Percentiles rank a stretch among this genome's conserved stretches.
Conservation (phyloP, 306 rosid genomes). For the Herpetospermum pedunculosum region DNA sequence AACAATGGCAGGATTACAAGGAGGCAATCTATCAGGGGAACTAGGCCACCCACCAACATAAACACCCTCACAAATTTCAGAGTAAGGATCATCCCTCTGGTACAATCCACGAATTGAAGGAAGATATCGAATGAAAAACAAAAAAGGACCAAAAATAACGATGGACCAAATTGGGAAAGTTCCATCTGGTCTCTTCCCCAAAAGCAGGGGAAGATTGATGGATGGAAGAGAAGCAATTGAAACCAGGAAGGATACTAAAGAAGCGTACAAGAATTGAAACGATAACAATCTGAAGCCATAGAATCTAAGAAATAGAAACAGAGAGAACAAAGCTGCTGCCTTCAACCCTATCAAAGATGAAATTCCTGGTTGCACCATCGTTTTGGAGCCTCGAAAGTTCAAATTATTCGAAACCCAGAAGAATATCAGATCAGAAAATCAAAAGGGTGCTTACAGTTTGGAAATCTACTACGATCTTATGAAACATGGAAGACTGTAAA, state of each 20-base stretch:
- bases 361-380: conserved; percentile 68
- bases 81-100: conserved; percentile 54
- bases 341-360: conserved; percentile 53
- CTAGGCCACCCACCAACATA: conserved; percentile 91
- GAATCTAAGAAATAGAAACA: conserved; percentile 34
- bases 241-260: conserved; percentile 37
- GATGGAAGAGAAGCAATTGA: conserved; percentile 68
- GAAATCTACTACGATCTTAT: neutral
- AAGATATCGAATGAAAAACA: conserved; percentile 56
- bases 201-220: conserved; percentile 58
- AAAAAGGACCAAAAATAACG: conserved; percentile 61
- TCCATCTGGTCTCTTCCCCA: conserved; percentile 67
- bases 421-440: neutral
- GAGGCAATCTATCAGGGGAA: conserved; percentile 58
- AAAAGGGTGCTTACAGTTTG: neutral
- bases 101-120: conserved; percentile 42
- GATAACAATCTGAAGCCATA: conserved; percentile 35
- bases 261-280: conserved; percentile 53
- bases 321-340: conserved; percentile 25
- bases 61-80: conserved; percentile 44
- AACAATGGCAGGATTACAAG: conserved; percentile 62
- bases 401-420: neutral
- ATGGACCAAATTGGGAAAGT: conserved; percentile 47
- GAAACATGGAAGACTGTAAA: neutral
- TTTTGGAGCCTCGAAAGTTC: neutral